These are phyloP conservation scores for Fusarium pseudoanthophilum DNA, from an alignment of 2,329 filamentous ascomycete genomes.

Conservation along the genomic window DNA sequence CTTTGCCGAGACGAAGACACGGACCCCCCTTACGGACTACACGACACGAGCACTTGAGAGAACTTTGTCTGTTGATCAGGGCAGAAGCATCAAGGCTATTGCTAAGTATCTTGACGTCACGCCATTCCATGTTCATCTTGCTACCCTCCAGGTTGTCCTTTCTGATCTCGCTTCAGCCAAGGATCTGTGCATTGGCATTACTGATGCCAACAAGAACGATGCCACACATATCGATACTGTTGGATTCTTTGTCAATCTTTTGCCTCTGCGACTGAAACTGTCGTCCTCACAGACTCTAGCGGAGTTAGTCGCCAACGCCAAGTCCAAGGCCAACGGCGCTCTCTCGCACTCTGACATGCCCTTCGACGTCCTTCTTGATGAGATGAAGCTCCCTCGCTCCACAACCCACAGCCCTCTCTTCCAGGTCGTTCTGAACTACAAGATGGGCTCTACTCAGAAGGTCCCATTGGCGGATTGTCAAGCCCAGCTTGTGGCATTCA, in stretches of 20 bases:
- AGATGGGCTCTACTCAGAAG: slow-evolving; percentile 10
- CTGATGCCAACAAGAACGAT: slow-evolving; percentile 20
- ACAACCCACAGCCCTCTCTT: slow-evolving; percentile 7
- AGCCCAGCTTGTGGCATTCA: not conserved
- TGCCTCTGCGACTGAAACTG: not conserved
- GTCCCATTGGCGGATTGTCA: not conserved
- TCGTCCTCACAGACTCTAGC: not conserved
- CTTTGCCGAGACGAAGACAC: slow-evolving; percentile 5
- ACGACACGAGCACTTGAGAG: not conserved
- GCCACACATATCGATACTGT: slow-evolving; percentile 1
- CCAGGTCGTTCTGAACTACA: slow-evolving; percentile 1
- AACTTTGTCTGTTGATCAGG: not conserved
- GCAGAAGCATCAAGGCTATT: not conserved
- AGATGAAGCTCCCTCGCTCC: slow-evolving; percentile 1
- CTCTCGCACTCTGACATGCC: not conserved
- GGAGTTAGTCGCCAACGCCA: not conserved
- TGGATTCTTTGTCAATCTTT: slow-evolving; percentile 23
- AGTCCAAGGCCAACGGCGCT: not conserved
- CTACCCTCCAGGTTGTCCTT: slow-evolving; percentile 4
- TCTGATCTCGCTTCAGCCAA: not conserved
- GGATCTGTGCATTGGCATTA: slow-evolving; percentile 18
- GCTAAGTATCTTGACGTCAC: slow-evolving; percentile 1
- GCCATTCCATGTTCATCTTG: slow-evolving; percentile 19
- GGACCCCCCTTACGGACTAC: not conserved
- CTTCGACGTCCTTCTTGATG: slow-evolving; percentile 6